Conservation (phyloP, 148 eudicot genomes). For the Rhododendron vialii region DNA sequence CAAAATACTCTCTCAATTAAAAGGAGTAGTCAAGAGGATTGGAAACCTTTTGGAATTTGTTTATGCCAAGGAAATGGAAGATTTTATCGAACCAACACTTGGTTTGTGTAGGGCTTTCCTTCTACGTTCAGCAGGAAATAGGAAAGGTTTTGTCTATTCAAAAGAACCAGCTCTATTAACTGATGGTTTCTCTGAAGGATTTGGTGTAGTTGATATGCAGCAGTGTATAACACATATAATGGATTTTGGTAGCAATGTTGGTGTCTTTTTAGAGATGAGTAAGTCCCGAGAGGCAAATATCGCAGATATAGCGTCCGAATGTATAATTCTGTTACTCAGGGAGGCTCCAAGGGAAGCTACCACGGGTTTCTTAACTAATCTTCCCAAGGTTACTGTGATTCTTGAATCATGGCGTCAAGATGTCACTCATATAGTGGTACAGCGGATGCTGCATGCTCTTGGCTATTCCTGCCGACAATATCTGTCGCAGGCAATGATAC, state of each 20-base stretch:
- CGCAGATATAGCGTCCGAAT: constrained; percentile 78
- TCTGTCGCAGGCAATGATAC: constrained; percentile 71
- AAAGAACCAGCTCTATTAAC: constrained; percentile 57
- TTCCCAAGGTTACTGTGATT: constrained; percentile 47
- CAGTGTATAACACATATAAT: constrained; percentile 63
- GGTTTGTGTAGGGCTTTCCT: constrained; percentile 76
- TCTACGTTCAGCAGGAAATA: constrained; percentile 45
- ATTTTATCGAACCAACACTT: constrained; percentile 82
- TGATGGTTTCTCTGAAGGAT: constrained; percentile 35
- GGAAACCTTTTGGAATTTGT: constrained; percentile 79
- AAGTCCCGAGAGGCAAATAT: constrained; percentile 33
- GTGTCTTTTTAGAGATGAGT: constrained; percentile 62
- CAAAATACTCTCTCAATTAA: constrained; percentile 67
- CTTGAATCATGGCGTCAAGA: constrained; percentile 45
- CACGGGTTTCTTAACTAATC: constrained; percentile 64
- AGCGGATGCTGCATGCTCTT: constrained; percentile 67
- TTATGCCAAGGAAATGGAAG: constrained; percentile 76
- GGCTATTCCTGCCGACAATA: constrained; percentile 72
- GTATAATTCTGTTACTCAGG: constrained; percentile 61
- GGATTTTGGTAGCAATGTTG: constrained; percentile 71
- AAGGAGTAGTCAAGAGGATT: constrained; percentile 65
- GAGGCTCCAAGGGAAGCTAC: constrained; percentile 85
- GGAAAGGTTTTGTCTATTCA: constrained; percentile 32
- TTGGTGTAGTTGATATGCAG: constrained; percentile 40
- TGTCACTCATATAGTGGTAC: constrained; percentile 35